phyloP scores from a whole-genome alignment of 2,329 filamentous ascomycete genomes.

The Dothideomycetes sp. region DNA sequence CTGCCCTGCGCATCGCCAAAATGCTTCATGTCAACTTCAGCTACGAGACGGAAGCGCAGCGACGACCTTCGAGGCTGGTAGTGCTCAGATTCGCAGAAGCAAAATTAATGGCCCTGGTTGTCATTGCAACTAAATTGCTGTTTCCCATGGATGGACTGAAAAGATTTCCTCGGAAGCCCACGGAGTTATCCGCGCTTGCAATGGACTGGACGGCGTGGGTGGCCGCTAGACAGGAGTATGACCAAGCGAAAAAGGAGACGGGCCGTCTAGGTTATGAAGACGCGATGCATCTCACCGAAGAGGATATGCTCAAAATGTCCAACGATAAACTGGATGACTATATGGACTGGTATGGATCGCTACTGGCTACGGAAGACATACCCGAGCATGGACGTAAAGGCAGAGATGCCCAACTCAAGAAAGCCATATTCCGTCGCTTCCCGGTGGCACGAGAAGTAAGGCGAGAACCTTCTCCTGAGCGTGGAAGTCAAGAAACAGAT shows the following conservation, averaged over 20 bases:
- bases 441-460: too few relatives aligned
- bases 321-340: constrained; percentile 59
- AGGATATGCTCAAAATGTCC: constrained; percentile 52
- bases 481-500: too few relatives aligned
- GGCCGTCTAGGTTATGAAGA: constrained; percentile 27
- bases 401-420: constrained; percentile 27
- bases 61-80: constrained; percentile 26
- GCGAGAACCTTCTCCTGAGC: too few relatives aligned
- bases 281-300: constrained; percentile 45
- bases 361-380: constrained; percentile 42
- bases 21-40: constrained; percentile 44
- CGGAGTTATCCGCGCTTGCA: constrained; percentile 46
- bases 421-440: constrained; percentile 31
- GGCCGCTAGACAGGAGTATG: constrained; percentile 31
- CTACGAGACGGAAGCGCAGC: constrained; percentile 27
- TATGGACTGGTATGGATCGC: constrained; percentile 66
- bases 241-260: constrained; percentile 8
- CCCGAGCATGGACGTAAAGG: constrained; percentile 20
- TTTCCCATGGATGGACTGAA: constrained; percentile 59
- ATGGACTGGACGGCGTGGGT: constrained; percentile 69
- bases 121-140: constrained; percentile 67
- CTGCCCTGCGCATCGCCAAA: constrained; percentile 46
- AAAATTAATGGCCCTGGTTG: constrained; percentile 56
- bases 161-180: constrained; percentile 37
- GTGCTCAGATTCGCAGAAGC: constrained; percentile 61